Evolutionary conservation across 305 asterid genomes (phyloP), one percentile per base, ranked within the genome.

Genomic region (Nicotiana rustica): DNA sequence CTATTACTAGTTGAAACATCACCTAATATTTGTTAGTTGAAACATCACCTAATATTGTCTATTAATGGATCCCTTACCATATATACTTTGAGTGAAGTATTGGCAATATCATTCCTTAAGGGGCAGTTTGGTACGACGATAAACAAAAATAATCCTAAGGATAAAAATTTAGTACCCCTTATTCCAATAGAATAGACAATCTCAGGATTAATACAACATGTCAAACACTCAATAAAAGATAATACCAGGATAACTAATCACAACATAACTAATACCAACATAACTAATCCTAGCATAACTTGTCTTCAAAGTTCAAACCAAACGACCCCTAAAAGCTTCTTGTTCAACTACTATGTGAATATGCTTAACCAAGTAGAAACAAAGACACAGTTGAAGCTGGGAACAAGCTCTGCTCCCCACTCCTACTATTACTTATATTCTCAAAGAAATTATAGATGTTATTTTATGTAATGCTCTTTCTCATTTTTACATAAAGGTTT

Each of bases 1-100:
- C 78, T 47, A 47, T 25, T 25, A 44, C 3, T 8, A 75, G 17
- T 52, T 52, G 64, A 6, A 49, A 25, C 15, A 29, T 75, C 79
- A 52, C 79, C 79, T 7, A 73, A 73, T 73, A 25, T 15, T 73
- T 44, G 78, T 44, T 71, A 71, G 79, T 49, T 73, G 62, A 49
- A 35, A 25, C 29, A 47, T 73, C 44, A 73, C 25, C 64, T 52
- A 75, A 75, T 71, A 71, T 5, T 21, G 61, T 21, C 62, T 71
- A 75, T 75, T 75, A 75, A 75, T 52, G 65, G 29, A 75, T 75
- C 80, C 25, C 41, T 75, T 52, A 52, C 65, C 65, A 75, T 41
- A 75, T 52, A 75, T 29, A 25, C 65, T 52, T 75, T 75, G 29
- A 75, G 80, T 52, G 3, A 52, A 52, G 0, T 29, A 52, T 52